A percentile compares a stretch with the other conserved stretches of the same genome.
phyloP scores from a whole-genome alignment of 768 basidiomycete species.

The Psilocybe cyanescens region DNA sequence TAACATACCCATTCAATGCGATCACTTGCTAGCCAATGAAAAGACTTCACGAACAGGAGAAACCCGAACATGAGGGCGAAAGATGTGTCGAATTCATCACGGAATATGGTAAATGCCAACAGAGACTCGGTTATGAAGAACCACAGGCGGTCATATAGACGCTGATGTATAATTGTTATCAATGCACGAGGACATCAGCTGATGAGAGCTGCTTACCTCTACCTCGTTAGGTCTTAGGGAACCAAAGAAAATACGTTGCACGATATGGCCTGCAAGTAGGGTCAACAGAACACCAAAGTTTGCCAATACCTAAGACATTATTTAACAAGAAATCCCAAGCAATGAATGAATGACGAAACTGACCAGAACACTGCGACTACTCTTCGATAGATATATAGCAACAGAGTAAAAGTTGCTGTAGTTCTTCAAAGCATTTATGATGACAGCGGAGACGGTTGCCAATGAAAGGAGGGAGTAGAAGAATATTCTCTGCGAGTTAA shows the following conservation, averaged over 20 bases:
- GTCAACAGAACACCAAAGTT: constrained; percentile 88
- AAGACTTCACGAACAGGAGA: constrained; percentile 92
- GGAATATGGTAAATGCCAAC: constrained; percentile 95
- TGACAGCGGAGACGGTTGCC: constrained; percentile 69
- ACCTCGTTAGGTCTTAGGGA: constrained; percentile 84
- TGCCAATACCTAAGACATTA: constrained; percentile 69
- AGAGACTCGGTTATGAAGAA: constrained; percentile 97
- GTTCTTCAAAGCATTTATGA: constrained; percentile 79
- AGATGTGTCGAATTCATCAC: constrained; percentile 91
- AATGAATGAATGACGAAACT: constrained; percentile 22
- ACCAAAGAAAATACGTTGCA: constrained; percentile 93
- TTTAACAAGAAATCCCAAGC: constrained; percentile 7
- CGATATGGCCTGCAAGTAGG: constrained; percentile 71
- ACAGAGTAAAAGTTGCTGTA: constrained; percentile 95
- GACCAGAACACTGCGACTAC: constrained; percentile 91
- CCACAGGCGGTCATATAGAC: constrained; percentile 95
- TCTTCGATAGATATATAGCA: constrained; percentile 90
- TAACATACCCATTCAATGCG: constrained; percentile 91
- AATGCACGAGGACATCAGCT: constrained; percentile 3
- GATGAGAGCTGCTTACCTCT: constrained; percentile 59
- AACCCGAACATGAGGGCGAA: constrained; percentile 96
- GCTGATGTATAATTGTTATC: constrained; percentile 47
- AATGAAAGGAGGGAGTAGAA: constrained; percentile 73
- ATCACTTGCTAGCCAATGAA: constrained; percentile 96
- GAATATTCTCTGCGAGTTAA: constrained; percentile 67